These are phyloP conservation scores for Millerozyma acaciae DNA, from an alignment of 805 yeast genomes.

Conservation along the genomic window DNA sequence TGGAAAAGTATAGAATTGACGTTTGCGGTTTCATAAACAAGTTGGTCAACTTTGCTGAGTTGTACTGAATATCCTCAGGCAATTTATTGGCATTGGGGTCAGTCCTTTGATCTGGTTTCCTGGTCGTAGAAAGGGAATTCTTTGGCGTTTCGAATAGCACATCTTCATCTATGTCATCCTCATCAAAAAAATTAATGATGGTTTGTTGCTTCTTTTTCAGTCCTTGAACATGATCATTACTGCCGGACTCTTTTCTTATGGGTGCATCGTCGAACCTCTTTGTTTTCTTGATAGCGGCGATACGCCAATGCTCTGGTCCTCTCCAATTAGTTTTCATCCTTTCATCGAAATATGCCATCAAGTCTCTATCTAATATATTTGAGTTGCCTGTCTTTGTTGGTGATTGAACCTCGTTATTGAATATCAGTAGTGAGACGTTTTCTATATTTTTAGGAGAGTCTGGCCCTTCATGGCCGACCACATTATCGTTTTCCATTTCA, in stretches of 20 bases:
- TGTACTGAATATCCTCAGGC: slow-evolving; percentile 73
- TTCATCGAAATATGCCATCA: slow-evolving; percentile 80
- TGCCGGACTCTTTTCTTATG: slow-evolving; percentile 1
- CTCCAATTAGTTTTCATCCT: slow-evolving; percentile 74
- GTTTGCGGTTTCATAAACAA: slow-evolving; percentile 65
- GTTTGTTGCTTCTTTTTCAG: slow-evolving; percentile 19
- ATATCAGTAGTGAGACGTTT: slow-evolving; percentile 5
- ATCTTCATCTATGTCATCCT: slow-evolving; percentile 27
- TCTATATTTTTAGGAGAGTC: slow-evolving; percentile 6
- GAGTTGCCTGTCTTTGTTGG: neutral
- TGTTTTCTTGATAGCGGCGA: slow-evolving; percentile 52
- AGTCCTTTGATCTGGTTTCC: slow-evolving; percentile 7
- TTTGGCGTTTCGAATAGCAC: slow-evolving; percentile 31
- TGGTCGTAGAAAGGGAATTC: slow-evolving; percentile 11
- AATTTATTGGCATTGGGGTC: slow-evolving; percentile 35
- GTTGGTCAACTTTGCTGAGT: slow-evolving; percentile 61
- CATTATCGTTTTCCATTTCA: slow-evolving; percentile 22
- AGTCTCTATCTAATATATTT: slow-evolving; percentile 45
- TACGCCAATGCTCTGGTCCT: slow-evolving; percentile 90
- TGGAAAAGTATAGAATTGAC: slow-evolving; percentile 29
- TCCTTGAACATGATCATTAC: neutral
- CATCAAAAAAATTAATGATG: slow-evolving; percentile 28
- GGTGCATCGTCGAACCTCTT: slow-evolving; percentile 11
- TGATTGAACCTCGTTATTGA: neutral
- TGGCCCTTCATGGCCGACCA: slow-evolving; percentile 11